phyloP scores from a whole-genome alignment of 768 basidiomycete species.

The Tylopilus intermedius region DNA sequence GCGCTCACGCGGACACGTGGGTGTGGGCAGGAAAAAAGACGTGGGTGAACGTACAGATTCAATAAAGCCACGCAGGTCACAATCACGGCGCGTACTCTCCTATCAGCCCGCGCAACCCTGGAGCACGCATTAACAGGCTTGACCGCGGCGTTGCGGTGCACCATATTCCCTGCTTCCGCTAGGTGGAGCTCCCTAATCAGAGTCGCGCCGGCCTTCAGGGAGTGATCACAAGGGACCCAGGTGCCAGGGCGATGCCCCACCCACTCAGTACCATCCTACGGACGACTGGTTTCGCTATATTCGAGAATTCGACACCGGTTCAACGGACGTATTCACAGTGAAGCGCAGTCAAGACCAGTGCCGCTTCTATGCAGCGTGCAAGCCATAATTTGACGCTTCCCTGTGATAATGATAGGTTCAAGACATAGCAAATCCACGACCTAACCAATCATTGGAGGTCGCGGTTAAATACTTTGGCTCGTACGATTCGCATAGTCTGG shows the following conservation, averaged over 20 bases:
- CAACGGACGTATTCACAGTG: background rate
- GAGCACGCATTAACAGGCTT: conserved; percentile 2
- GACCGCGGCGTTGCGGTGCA: conserved; percentile 3
- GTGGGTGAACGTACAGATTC: background rate
- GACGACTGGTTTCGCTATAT: conserved; percentile 14
- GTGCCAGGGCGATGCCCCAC: background rate
- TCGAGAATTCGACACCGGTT: conserved; percentile 3
- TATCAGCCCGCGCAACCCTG: conserved; percentile 10
- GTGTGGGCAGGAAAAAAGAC: conserved; percentile 11
- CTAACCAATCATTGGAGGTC: background rate
- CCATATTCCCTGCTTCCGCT: background rate
- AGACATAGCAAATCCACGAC: conserved; percentile 8
- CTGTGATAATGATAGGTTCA: conserved; percentile 1
- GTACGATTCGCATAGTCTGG: conserved; percentile 8
- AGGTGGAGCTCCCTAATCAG: background rate
- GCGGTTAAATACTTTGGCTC: conserved; percentile 5
- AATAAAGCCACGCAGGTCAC: background rate
- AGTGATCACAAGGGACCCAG: background rate
- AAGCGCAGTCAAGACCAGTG: conserved; percentile 17
- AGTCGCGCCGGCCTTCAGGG: background rate
- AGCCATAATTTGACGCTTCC: conserved; percentile 9
- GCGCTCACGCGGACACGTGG: conserved; percentile 11
- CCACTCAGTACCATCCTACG: background rate
- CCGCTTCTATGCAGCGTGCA: conserved; percentile 18
- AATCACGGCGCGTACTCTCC: conserved; percentile 1